These are phyloP conservation scores for Gracilaria gracilis DNA, from an alignment of 23 red algal species.

Conservation along the genomic window DNA sequence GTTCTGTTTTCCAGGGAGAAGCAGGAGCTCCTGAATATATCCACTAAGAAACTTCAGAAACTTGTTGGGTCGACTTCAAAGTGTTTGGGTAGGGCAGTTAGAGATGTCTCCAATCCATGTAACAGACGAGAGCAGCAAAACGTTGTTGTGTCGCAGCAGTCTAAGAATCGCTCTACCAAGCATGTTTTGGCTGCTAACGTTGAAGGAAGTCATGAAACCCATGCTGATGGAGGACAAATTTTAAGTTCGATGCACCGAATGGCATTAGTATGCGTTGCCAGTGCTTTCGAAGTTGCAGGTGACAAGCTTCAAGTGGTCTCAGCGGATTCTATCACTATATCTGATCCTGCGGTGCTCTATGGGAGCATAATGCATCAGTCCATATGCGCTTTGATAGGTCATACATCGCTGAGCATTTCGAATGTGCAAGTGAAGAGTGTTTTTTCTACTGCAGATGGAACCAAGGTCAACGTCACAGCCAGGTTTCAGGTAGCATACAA, in stretches of 20 bases:
- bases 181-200: not conserved
- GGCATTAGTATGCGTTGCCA: slow-evolving; percentile 23
- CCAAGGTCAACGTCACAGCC: not conserved
- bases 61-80: slow-evolving; percentile 4
- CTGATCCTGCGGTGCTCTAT: not conserved
- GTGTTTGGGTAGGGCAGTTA: slow-evolving; percentile 7
- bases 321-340: not conserved
- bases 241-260: slow-evolving; percentile 44
- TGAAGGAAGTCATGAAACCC: not conserved
- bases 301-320: slow-evolving; percentile 1
- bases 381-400: not conserved
- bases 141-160: not conserved
- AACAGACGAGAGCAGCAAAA: not conserved
- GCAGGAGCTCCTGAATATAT: not conserved
- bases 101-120: not conserved
- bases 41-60: slow-evolving; percentile 27
- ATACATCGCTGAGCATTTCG: not conserved
- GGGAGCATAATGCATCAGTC: not conserved
- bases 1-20: not conserved
- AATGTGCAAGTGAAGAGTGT: slow-evolving; percentile 12
- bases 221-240: slow-evolving; percentile 38
- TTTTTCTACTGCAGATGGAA: not conserved
- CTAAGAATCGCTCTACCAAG: not conserved
- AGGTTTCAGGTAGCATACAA: not conserved
- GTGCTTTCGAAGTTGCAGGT: not conserved